Percentiles rank a stretch among this genome's conserved stretches.
Evolutionary conservation across 2,329 filamentous ascomycete species (phyloP).

Genomic region (Pleoardoris graminearum): DNA sequence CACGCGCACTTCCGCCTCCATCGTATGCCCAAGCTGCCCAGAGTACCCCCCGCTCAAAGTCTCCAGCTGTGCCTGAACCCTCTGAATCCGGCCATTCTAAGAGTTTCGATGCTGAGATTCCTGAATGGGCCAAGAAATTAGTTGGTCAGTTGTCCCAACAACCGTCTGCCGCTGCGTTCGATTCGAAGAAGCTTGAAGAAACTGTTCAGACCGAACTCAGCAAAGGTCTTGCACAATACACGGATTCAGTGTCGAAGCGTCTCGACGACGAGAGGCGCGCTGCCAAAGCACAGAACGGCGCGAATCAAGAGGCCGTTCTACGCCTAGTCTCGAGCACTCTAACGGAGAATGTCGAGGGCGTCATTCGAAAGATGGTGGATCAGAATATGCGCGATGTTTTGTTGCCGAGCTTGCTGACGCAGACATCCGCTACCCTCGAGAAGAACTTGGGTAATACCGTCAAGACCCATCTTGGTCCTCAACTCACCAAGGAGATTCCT

Average conservation of each 20-base stretch:
- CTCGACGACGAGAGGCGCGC: constrained; percentile 71
- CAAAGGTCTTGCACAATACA: constrained; percentile 50
- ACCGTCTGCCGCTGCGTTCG: constrained; percentile 31
- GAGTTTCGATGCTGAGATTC: constrained; percentile 30
- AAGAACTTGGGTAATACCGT: constrained; percentile 72
- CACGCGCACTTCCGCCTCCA: constrained; percentile 28
- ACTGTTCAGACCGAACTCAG: constrained; percentile 54
- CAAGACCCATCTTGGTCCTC: constrained; percentile 65
- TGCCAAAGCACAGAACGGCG: constrained; percentile 63
- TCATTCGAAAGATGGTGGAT: constrained; percentile 74
- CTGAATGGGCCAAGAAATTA: constrained; percentile 44
- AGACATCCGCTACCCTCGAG: constrained; percentile 69
- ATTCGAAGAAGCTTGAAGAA: constrained; percentile 59
- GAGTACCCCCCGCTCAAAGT: constrained; percentile 32
- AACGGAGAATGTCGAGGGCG: constrained; percentile 73
- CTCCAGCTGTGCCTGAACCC: constrained; percentile 29
- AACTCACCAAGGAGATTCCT: constrained; percentile 75
- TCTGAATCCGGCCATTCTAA: constrained; percentile 21
- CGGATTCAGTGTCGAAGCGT: constrained; percentile 61
- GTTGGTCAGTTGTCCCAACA: constrained; percentile 23
- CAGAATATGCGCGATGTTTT: constrained; percentile 75
- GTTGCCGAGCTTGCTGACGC: constrained; percentile 71
- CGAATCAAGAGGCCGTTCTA: constrained; percentile 71
- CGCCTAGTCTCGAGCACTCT: constrained; percentile 69
- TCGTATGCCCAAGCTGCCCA: constrained; percentile 51